phyloP scores from a whole-genome alignment of 305 asterid genomes.

The Solanum hybrid region DNA sequence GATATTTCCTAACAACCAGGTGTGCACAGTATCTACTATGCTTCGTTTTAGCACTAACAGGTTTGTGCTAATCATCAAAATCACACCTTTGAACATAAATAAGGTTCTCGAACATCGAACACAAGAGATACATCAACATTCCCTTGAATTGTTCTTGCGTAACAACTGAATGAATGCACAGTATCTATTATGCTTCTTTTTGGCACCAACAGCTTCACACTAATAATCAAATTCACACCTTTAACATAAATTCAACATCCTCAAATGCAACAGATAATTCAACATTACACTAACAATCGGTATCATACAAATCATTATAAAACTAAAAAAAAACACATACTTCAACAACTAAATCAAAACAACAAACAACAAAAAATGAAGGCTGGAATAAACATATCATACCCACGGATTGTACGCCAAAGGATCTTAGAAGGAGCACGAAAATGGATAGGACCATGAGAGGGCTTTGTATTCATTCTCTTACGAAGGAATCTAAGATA shows the following conservation, averaged over 20 bases:
- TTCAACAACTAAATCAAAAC: too few species aligned
- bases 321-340: neutral
- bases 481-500: conserved; percentile 68
- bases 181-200: neutral
- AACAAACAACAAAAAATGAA: neutral
- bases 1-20: neutral
- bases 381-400: neutral
- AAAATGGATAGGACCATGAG: conserved; percentile 93
- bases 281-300: neutral
- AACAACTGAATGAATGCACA: neutral
- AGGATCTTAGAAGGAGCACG: conserved; percentile 96
- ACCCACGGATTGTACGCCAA: conserved; percentile 98
- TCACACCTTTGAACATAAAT: neutral
- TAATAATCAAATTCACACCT: neutral
- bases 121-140: neutral
- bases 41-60: neutral
- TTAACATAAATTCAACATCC: neutral
- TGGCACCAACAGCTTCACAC: neutral
- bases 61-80: neutral
- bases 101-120: neutral
- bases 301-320: neutral
- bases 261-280: neutral
- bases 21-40: neutral
- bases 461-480: conserved; percentile 94
- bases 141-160: neutral